Percentiles rank a stretch among this genome's conserved stretches.
These are phyloP conservation scores for Saccharomyces hybrid DNA, from an alignment of 1,139 yeast species.

Conservation along the genomic window DNA sequence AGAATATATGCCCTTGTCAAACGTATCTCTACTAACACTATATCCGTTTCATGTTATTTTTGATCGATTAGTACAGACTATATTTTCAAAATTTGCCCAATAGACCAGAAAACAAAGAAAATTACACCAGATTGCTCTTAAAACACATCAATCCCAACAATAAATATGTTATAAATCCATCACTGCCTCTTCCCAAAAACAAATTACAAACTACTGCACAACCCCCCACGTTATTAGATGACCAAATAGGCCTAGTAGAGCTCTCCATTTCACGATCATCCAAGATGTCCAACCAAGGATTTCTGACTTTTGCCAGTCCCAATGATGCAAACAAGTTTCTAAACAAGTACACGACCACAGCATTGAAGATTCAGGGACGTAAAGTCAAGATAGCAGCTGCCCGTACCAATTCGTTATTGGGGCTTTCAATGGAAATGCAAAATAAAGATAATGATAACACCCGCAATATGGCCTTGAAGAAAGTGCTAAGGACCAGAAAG, in stretches of 20 bases:
- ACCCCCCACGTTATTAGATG: conserved; percentile 12
- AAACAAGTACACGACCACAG: conserved; percentile 35
- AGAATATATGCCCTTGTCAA: not conserved
- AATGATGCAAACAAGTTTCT: conserved; percentile 46
- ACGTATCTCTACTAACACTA: conserved; percentile 2
- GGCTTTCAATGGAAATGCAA: conserved; percentile 8
- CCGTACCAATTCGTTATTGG: conserved; percentile 29
- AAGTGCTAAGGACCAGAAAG: conserved; percentile 13
- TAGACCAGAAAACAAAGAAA: conserved; percentile 20
- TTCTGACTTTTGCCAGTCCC: conserved; percentile 49
- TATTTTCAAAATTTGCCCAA: conserved; percentile 23
- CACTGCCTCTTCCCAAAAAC: conserved; percentile 13
- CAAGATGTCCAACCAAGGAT: conserved; percentile 78
- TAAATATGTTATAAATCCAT: conserved; percentile 8
- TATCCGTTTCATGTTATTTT: not conserved
- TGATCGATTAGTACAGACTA: conserved; percentile 4
- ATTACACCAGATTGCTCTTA: conserved; percentile 16
- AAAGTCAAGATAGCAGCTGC: conserved; percentile 43
- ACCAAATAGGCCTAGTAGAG: conserved; percentile 12
- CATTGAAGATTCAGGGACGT: conserved; percentile 43
- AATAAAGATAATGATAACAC: not conserved
- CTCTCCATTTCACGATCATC: conserved; percentile 16
- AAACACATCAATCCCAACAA: conserved; percentile 17
- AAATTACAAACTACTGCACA: conserved; percentile 2
- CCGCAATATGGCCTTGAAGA: conserved; percentile 13